Base-by-base conservation (phyloP, 2,329 filamentous ascomycete species). In the Teratosphaeria destructans region DNA sequence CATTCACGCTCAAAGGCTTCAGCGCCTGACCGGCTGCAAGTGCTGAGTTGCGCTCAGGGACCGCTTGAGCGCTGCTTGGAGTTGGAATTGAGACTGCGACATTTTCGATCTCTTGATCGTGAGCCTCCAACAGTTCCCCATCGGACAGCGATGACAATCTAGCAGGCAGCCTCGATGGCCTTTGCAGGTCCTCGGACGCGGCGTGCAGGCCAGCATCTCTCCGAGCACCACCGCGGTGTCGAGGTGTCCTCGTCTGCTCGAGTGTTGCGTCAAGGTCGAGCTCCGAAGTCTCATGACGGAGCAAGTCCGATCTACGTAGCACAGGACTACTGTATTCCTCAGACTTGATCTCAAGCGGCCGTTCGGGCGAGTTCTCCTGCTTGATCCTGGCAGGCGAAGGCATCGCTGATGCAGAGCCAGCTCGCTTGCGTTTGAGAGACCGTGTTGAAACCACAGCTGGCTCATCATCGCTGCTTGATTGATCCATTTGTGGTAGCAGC, bases 371-470 rank as follows among this genome's bases (percentile, higher is more conserved):
- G 10, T 62, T 62, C 57, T 70, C 67, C 23, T 65, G 64, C 58
- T 72, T 71, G 62, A 69, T 67, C 6, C 61, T 58, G 19, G 39
- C 49, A 34, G 59, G 54, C 26, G 63, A 64, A 55, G 65, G 60
- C 54, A 62, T 61, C 2, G 57, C 65, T 10, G 58, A 61, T 1
- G 63, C 60, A 52, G 65, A 62, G 12, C 57, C 52, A 19, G 12
- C 39, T 19, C 72, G 67, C 62, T 76, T 78, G 6, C 77, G 75
- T 63, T 78, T 79, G 10, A 79, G 65, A 1, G 72, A 70, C 26
- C 75, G 70, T 53, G 72, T 70, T 8, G 73, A 78, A 0, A 79
- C 68, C 32, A 79, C 66, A 26, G 75, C 63, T 4, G 77, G 77
- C 16, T 71, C 63, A 54, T 74, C 72, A n/a, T 77, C 74, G n/a